Conservation (phyloP, 495 filamentous ascomycete species). For the Penicillium cataractarum region DNA sequence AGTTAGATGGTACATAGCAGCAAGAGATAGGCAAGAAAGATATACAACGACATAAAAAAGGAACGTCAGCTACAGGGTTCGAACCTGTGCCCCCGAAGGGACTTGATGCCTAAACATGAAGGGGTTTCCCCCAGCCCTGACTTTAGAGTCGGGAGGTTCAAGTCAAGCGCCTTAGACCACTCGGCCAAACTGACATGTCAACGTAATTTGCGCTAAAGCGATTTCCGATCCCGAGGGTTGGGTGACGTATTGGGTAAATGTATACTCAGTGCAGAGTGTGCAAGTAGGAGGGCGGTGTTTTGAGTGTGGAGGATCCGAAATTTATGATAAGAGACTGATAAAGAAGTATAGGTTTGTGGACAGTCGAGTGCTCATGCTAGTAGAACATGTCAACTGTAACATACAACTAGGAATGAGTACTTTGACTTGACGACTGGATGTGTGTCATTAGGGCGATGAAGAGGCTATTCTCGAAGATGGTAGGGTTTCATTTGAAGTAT, state of each 20-base stretch:
- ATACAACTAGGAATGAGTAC: too few species aligned
- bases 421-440: too few species aligned
- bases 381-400: not conserved
- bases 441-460: too few species aligned
- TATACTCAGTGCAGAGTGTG: too few species aligned
- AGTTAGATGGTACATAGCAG: too few species aligned
- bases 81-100: conserved; percentile 7
- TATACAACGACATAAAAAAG: not conserved
- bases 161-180: conserved; percentile 10
- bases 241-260: too few species aligned
- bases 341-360: not conserved
- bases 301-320: not conserved
- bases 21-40: too few species aligned
- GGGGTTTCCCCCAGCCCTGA: not conserved
- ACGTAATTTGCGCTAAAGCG: not conserved
- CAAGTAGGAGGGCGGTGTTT: too few species aligned
- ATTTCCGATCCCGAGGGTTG: not conserved
- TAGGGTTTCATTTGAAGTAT: not conserved
- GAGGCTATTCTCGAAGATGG: not conserved
- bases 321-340: not conserved
- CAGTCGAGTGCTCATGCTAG: not conserved
- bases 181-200: conserved; percentile 9
- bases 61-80: conserved; percentile 10
- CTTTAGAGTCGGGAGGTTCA: conserved; percentile 1
- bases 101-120: conserved; percentile 8